A percentile compares a stretch with the other conserved stretches of the same genome.
Evolutionary conservation across 2,329 filamentous ascomycete species (phyloP).

Genomic region (Epichloe typhina): DNA sequence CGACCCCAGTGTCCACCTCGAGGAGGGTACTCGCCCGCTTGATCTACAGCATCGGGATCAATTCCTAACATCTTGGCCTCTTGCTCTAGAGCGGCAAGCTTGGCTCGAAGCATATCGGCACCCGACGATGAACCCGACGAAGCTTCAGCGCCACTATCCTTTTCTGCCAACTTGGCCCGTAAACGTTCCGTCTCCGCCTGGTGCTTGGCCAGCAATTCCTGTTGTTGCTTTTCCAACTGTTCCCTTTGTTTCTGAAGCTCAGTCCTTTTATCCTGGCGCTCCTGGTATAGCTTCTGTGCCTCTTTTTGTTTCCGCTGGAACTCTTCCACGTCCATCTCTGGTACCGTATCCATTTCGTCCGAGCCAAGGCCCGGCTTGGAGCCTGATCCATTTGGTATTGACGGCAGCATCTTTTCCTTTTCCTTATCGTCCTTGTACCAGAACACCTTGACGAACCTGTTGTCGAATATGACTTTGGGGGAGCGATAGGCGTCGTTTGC

Average conservation of each 20-base stretch:
- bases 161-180: slow-evolving; percentile 34
- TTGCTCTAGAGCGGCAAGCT: slow-evolving; percentile 58
- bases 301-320: slow-evolving; percentile 57
- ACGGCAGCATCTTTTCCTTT: slow-evolving; percentile 19
- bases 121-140: slow-evolving; percentile 29
- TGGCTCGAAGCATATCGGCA: slow-evolving; percentile 54
- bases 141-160: slow-evolving; percentile 15
- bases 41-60: slow-evolving; percentile 39
- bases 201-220: slow-evolving; percentile 48
- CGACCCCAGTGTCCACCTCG: slow-evolving; percentile 28
- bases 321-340: slow-evolving; percentile 55
- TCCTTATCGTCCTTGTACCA: slow-evolving; percentile 51
- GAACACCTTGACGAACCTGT: slow-evolving; percentile 73
- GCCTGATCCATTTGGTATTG: slow-evolving; percentile 15
- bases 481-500: slow-evolving; percentile 62
- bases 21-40: slow-evolving; percentile 21
- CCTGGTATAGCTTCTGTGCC: slow-evolving; percentile 55
- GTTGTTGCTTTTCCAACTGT: slow-evolving; percentile 52
- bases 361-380: slow-evolving; percentile 7
- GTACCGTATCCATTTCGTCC: slow-evolving; percentile 21
- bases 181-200: slow-evolving; percentile 54
- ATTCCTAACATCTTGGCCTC: slow-evolving; percentile 60
- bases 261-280: slow-evolving; percentile 47
- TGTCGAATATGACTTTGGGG: slow-evolving; percentile 76
- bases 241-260: slow-evolving; percentile 49